These are phyloP conservation scores for Plasmodium blacklocki DNA, from an alignment of 169 alveolate species.

Conservation along the genomic window DNA sequence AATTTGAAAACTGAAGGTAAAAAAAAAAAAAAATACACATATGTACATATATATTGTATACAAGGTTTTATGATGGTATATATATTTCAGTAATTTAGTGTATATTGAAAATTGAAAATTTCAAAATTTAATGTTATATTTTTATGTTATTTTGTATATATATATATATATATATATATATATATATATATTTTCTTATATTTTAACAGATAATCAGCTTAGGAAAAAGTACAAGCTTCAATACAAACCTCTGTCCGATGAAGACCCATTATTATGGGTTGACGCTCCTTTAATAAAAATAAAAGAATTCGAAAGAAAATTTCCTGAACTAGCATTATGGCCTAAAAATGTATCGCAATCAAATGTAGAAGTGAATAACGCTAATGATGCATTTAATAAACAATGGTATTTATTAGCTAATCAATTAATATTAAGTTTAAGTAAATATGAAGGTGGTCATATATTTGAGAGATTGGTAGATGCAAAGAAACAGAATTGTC, in stretches of 20 bases:
- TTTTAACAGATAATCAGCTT: conserved; percentile 5
- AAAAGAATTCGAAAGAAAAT: conserved; percentile 87
- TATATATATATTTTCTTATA: background rate
- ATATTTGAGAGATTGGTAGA: conserved; percentile 92
- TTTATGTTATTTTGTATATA: background rate
- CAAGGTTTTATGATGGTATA: too few relatives aligned
- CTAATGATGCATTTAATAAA: conserved; percentile 82
- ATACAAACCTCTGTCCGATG: conserved; percentile 84
- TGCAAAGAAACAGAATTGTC: conserved; percentile 90
- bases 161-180: background rate
- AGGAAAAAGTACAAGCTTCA: conserved; percentile 85
- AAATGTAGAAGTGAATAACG: conserved; percentile 79
- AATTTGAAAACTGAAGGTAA: too few relatives aligned
- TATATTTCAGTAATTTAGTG: too few relatives aligned
- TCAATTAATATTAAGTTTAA: conserved; percentile 81
- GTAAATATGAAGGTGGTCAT: conserved; percentile 92
- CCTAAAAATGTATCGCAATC: conserved; percentile 81
- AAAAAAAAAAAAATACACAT: too few relatives aligned
- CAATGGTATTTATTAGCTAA: conserved; percentile 87
- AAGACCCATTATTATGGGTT: conserved; percentile 86
- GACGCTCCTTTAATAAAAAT: conserved; percentile 89
- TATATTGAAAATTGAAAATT: too few relatives aligned
- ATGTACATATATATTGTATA: too few relatives aligned
- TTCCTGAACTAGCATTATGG: conserved; percentile 90
- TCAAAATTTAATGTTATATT: too few relatives aligned